phyloP scores from a whole-genome alignment of 345 rosid species.

The Eucalyptus marginata region DNA sequence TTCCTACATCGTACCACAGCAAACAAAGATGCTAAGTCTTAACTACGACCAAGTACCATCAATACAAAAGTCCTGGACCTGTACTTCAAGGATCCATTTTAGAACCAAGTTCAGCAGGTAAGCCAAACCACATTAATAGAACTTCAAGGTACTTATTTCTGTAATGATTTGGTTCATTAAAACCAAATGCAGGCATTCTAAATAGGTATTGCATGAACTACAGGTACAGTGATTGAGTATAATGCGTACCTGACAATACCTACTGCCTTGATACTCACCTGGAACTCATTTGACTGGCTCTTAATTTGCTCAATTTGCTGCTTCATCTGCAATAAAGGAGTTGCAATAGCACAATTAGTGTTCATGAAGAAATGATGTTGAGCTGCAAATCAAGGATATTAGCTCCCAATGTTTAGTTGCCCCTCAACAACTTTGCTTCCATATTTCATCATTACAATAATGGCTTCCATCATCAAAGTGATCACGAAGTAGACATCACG shows the following conservation, averaged over 20 bases:
- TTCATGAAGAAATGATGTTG: background rate
- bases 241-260: background rate
- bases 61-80: background rate
- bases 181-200: background rate
- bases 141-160: background rate
- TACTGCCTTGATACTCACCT: slow-evolving; percentile 16
- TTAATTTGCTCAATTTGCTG: slow-evolving; percentile 2
- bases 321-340: slow-evolving; percentile 33
- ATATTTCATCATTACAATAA: no score
- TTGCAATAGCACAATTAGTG: background rate
- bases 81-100: background rate
- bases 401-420: background rate
- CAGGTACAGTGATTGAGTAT: background rate
- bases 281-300: slow-evolving; percentile 3
- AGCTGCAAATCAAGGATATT: background rate
- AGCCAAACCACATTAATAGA: background rate
- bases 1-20: slow-evolving; percentile 9
- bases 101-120: background rate
- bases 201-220: background rate
- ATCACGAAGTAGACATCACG: no score
- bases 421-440: background rate
- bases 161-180: background rate
- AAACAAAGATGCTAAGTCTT: background rate
- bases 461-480: no score
- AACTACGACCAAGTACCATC: background rate